A percentile compares a stretch with the other conserved stretches of the same genome.
Evolutionary conservation across 2,329 filamentous ascomycete genomes (phyloP).

Genomic region (Curvularia verruculosa): DNA sequence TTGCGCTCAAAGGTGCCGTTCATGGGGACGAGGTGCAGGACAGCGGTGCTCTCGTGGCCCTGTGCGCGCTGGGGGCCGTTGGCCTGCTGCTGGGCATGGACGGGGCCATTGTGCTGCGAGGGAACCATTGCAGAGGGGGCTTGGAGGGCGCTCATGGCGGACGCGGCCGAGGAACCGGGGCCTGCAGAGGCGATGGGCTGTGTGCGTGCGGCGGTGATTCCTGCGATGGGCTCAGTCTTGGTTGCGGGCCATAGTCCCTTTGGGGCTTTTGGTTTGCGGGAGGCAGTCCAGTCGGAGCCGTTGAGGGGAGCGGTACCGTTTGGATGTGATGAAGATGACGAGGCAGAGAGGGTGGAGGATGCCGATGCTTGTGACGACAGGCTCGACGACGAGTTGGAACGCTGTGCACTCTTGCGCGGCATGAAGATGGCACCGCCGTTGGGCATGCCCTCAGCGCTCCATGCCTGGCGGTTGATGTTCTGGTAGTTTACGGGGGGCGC

Average conservation of each 20-base stretch:
- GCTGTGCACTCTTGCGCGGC: constrained; percentile 82
- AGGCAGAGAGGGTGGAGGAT: constrained; percentile 65
- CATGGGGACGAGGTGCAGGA: constrained; percentile 84
- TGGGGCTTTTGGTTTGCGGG: constrained; percentile 56
- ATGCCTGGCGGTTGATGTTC: constrained; percentile 65
- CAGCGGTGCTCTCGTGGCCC: constrained; percentile 68
- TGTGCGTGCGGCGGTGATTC: constrained; percentile 65
- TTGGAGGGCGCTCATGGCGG: constrained; percentile 68
- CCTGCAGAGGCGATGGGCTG: constrained; percentile 65
- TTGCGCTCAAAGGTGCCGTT: constrained; percentile 98
- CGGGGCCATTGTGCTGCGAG: constrained; percentile 72
- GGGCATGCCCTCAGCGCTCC: constrained; percentile 65
- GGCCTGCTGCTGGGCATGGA: constrained; percentile 58
- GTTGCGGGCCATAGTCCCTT: constrained; percentile 68
- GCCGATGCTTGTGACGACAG: constrained; percentile 69
- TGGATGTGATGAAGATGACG: constrained; percentile 62
- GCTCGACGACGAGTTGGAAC: constrained; percentile 90
- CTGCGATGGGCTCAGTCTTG: constrained; percentile 69
- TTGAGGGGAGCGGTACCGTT: constrained; percentile 62
- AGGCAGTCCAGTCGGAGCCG: constrained; percentile 50
- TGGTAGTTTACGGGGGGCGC: constrained; percentile 69
- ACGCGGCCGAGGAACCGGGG: constrained; percentile 64
- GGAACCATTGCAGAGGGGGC: constrained; percentile 67
- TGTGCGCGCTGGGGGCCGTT: constrained; percentile 61
- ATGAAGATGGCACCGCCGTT: constrained; percentile 78